Conservation (phyloP, 441 rosid genomes). For the Corymbia calophylla region DNA sequence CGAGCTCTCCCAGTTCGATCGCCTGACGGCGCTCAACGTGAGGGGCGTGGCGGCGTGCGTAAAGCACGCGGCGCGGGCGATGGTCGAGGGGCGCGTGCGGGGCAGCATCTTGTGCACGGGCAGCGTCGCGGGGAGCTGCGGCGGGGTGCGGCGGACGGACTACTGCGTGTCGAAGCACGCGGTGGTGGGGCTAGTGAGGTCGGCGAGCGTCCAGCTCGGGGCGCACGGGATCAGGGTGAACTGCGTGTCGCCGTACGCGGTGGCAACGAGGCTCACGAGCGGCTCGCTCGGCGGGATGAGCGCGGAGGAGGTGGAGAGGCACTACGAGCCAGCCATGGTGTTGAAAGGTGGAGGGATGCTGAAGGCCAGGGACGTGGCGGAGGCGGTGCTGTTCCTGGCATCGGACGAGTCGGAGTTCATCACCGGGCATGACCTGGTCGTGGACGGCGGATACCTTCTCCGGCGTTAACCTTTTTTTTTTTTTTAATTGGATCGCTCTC, state of each 20-base stretch:
- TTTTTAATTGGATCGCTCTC: background rate
- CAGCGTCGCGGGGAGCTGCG: slow-evolving; percentile 3
- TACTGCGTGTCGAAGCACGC: slow-evolving; percentile 29
- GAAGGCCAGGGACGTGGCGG: slow-evolving; percentile 16
- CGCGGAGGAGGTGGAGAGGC: slow-evolving; percentile 3
- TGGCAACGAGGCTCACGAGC: slow-evolving; percentile 13
- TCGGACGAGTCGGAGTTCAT: slow-evolving; percentile 22
- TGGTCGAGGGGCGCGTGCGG: slow-evolving; percentile 7
- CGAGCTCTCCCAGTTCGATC: background rate
- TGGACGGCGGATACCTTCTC: slow-evolving; percentile 21
- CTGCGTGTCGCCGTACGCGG: slow-evolving; percentile 17
- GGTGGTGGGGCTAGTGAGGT: slow-evolving; percentile 3
- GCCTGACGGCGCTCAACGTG: background rate
- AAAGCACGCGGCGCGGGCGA: slow-evolving; percentile 17
- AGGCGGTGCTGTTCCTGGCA: slow-evolving; percentile 34
- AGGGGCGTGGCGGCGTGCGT: slow-evolving; percentile 8
- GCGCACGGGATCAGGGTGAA: slow-evolving; percentile 27
- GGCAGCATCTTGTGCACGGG: slow-evolving; percentile 26
- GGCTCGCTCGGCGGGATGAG: background rate
- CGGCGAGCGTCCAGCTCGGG: slow-evolving; percentile 26
- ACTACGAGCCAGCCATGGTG: background rate
- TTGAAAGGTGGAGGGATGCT: slow-evolving; percentile 22
- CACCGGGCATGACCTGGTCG: slow-evolving; percentile 27
- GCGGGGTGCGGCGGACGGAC: background rate
- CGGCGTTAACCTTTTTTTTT: background rate